Evolutionary conservation across 176 grass and related monocot species (phyloP).

Genomic region (Hordeum vulgare): MorexV3_pseudomolecules_assembly NC_058522.1:102749713-102750212

Average conservation of each 20-base stretch:
- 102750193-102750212: too few relatives aligned
- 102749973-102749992: background rate
- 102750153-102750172: too few relatives aligned
- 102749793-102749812: slow-evolving; percentile 43
- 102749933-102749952: too few relatives aligned
- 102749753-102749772: slow-evolving; percentile 59
- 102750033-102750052: background rate
- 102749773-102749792: slow-evolving; percentile 52
- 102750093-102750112: too few relatives aligned
- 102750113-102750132: too few relatives aligned
- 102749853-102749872: background rate
- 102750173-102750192: too few relatives aligned
- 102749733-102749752: slow-evolving; percentile 47
- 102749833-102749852: background rate
- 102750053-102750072: too few relatives aligned
- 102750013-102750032: background rate
- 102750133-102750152: too few relatives aligned
- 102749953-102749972: background rate
- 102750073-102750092: too few relatives aligned
- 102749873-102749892: too few relatives aligned
- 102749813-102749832: background rate
- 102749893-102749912: too few relatives aligned
- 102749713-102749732: slow-evolving; percentile 40
- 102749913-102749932: too few relatives aligned
- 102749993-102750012: background rate